Base-by-base conservation (phyloP, 1,284 basidiomycete genomes). In the Afroboletus lepidellus region DNA sequence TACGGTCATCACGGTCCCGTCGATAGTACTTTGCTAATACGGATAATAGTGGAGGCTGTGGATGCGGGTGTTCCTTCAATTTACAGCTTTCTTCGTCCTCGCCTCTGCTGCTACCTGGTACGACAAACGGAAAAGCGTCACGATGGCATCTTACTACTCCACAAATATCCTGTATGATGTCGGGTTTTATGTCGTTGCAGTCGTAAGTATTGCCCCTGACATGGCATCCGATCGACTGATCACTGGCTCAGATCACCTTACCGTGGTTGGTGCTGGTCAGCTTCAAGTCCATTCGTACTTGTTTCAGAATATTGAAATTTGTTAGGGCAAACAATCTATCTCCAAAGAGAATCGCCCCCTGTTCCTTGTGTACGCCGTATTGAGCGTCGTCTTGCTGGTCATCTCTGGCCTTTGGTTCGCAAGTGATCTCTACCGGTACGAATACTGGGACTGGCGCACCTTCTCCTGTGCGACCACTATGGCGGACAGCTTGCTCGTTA, bases 81-180 rank as follows among this genome's bases (percentile, higher is more conserved):
- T 83, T 9, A 69, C 79, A 2, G 66, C 72, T 8, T 83, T 83
- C 63, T 81, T 83, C 60, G 70, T 73, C 6, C 52, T 82, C 15
- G 72, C 76, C 2, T 74, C 77, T 18, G 71, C 76, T 8, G 74
- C 67, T 1, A 66, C 82, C 48, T 84, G 81, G 80, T 72, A 81
- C 32, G 73, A 76, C 57, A 79, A 80, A 62, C 70, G 81, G 4
- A 72, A 69, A 38, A 65, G 65, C 29, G 70, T 71, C 2, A 55
- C 64, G 21, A 64, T 76, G 29, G 63, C 65, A 24, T 43, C 46
- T 8, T 57, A 74, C 33, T 67, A 37, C 41, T 23, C 73, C 4
- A 53, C 61, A 4, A 72, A 76, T 32, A 58, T 56, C 20, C 32
- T 76, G 12, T 80, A 78, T 54, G 61, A 76, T 33, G 74, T 65